Evolutionary conservation across 2,329 filamentous ascomycete species (phyloP), one percentile per base, ranked within the genome.

Genomic region (Epichloe elymi): DNA sequence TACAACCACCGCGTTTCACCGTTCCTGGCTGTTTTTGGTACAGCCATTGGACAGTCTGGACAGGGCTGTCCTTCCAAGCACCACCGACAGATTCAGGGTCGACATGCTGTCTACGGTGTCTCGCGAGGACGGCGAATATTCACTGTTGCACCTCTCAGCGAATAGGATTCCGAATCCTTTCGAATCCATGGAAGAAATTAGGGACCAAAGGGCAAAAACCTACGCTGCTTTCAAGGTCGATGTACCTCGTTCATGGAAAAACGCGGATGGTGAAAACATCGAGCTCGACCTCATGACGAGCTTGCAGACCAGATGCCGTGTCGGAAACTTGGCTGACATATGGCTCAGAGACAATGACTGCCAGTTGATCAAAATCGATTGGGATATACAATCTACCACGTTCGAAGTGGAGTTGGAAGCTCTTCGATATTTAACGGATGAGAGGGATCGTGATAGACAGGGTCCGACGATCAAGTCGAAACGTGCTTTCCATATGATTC

Each of bases 251-350:
- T 61, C 64, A 0, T 63, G 60, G 57, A 54, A 60, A 20, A 57
- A 55, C 0, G 51, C 58, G 0, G 54, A 61, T 0, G 64, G 63
- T 0, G 47, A 50, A 0, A 54, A 60, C 2, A 12, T 61, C 2
- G 58, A 65, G 10, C 19, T 65, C 61, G 47, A 86, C 71, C 63
- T 85, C 72, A 67, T 85, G 81, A 51, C 77, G 66, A 72, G 81
- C 74, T 67, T 85, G 79, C 70, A 82, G 74, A 62, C 82, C 75
- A 61, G 78, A 74, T 15, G 76, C 72, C 0, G 52, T 4, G 56
- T 63, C 0, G 53, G 58, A 1, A 56, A 63, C 6, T 48, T 59
- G 5, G 5, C 37, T 2, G 53, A 38, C 5, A 48, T 64, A 1
- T 44, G n/a, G 0, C 6, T 64, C 1, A 54, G 56, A 6, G 36